Percentiles rank a stretch among this genome's conserved stretches.
phyloP scores from a whole-genome alignment of 2,329 filamentous ascomycete genomes.

The Magnaporthiopsis rhizophila region DNA sequence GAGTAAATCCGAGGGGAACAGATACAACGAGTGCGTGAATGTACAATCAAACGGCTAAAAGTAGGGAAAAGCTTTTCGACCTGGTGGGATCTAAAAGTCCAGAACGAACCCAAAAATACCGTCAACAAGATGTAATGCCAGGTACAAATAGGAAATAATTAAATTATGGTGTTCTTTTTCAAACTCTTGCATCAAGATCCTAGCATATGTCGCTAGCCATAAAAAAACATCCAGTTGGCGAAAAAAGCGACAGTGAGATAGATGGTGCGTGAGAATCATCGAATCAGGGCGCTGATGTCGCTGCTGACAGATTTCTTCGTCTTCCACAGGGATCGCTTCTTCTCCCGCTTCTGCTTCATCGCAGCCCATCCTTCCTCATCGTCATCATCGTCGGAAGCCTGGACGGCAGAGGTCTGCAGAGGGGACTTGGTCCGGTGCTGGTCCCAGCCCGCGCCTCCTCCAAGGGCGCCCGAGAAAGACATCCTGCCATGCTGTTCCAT shows the following conservation, averaged over 20 bases:
- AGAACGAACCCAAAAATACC: neutral
- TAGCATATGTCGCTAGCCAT: neutral
- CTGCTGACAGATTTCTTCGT: constrained; percentile 47
- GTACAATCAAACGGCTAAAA: neutral
- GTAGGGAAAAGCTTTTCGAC: neutral
- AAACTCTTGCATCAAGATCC: neutral
- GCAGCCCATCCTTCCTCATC: constrained; percentile 64
- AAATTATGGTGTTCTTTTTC: constrained; percentile 16
- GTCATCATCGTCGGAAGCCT: constrained; percentile 51
- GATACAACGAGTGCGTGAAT: constrained; percentile 9
- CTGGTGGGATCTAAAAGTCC: neutral
- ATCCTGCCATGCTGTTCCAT: constrained; percentile 22
- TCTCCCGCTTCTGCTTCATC: constrained; percentile 61
- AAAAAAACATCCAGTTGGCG: neutral
- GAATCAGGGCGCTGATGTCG: constrained; percentile 41
- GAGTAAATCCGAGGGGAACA: constrained; percentile 11
- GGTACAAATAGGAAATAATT: constrained; percentile 18
- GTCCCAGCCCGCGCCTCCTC: constrained; percentile 14
- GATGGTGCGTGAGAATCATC: constrained; percentile 16
- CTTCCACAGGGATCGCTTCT: constrained; percentile 60
- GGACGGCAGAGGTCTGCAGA: constrained; percentile 29
- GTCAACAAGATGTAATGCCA: neutral
- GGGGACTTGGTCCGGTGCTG: constrained; percentile 23
- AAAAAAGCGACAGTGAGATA: neutral
- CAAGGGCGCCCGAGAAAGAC: constrained; percentile 30